A percentile compares a stretch with the other conserved stretches of the same genome.
These are phyloP conservation scores for Colletotrichum sp. DNA, from an alignment of 2,329 filamentous ascomycete genomes.

Conservation along the genomic window DNA sequence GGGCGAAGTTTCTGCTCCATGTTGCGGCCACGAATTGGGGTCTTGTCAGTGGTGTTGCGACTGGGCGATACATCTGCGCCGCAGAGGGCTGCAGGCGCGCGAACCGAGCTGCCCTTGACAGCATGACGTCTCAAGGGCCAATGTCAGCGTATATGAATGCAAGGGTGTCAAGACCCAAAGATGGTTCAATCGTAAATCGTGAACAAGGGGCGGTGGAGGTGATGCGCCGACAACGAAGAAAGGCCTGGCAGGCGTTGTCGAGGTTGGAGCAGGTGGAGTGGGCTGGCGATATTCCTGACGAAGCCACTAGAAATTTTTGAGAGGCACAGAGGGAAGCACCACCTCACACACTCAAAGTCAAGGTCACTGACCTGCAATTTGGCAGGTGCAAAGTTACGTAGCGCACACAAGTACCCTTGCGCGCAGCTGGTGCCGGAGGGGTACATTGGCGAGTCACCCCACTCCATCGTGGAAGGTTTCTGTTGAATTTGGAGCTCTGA, in stretches of 20 bases:
- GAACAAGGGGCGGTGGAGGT: not conserved
- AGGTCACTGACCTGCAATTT: not conserved
- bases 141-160: not conserved
- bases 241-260: not conserved
- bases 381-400: not conserved
- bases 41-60: constrained; percentile 18
- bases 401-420: not conserved
- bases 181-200: not conserved
- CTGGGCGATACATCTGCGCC: constrained; percentile 20
- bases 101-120: constrained; percentile 25
- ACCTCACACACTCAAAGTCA: not conserved
- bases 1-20: constrained; percentile 20
- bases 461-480: not conserved
- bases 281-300: constrained; percentile 13
- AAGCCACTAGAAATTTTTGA: constrained; percentile 21
- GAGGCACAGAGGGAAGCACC: not conserved
- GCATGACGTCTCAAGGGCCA: constrained; percentile 21
- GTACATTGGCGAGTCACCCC: not conserved
- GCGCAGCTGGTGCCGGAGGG: not conserved
- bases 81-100: constrained; percentile 23
- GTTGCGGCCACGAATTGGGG: constrained; percentile 11
- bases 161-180: not conserved
- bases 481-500: not conserved
- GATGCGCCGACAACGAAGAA: not conserved
- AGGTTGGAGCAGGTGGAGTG: constrained; percentile 2